These are phyloP conservation scores for Camelina neglecta DNA, from an alignment of 345 rosid genomes.

Conservation along the genomic window DNA sequence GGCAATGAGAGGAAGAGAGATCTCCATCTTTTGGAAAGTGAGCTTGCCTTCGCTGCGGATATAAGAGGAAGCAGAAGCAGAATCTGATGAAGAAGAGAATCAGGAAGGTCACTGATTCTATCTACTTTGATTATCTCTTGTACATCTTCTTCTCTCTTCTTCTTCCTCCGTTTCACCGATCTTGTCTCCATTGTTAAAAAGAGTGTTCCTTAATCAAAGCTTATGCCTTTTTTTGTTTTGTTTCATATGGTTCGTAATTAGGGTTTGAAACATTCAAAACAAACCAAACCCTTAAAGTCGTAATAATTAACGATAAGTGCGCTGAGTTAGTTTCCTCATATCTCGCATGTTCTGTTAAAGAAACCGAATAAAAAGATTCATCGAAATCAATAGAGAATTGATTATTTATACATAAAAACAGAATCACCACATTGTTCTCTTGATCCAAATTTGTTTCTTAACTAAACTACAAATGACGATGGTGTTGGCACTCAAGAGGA, in stretches of 20 bases:
- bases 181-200: constrained; percentile 66
- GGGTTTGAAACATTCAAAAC: constrained; percentile 69
- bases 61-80: constrained; percentile 66
- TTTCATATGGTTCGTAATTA: constrained; percentile 7
- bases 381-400: constrained; percentile 17
- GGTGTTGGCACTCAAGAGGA: constrained; percentile 92
- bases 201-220: background rate
- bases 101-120: constrained; percentile 72
- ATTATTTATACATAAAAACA: constrained; percentile 44
- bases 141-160: constrained; percentile 25
- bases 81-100: constrained; percentile 64
- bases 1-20: constrained; percentile 79
- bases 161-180: constrained; percentile 66
- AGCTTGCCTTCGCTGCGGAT: constrained; percentile 61
- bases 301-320: constrained; percentile 38
- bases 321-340: constrained; percentile 48
- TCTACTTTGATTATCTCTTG: constrained; percentile 44
- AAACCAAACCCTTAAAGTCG: constrained; percentile 35
- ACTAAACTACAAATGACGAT: constrained; percentile 63
- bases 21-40: constrained; percentile 70
- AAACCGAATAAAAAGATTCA: background rate
- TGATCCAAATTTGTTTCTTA: constrained; percentile 3
- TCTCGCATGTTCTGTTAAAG: background rate
- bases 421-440: constrained; percentile 40
- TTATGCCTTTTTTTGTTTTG: background rate